Evolutionary conservation across 1,139 yeast species (phyloP), one percentile per base, ranked within the genome.

Genomic region (Debaryomyces subglobosus): DNA sequence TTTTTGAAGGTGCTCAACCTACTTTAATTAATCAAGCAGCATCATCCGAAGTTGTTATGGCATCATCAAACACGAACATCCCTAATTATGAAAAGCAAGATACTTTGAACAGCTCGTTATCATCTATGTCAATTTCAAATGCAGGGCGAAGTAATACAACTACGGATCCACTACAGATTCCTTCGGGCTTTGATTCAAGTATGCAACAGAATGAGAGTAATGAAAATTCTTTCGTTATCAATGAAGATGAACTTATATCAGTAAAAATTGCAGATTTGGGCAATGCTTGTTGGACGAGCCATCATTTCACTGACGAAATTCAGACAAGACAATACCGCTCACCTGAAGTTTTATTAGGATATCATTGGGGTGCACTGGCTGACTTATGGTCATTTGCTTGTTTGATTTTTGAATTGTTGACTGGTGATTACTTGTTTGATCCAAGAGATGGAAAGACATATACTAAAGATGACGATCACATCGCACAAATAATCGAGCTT

Each of bases 261-360:
- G 80, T 77, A 9, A 77, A 77, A 50, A 76, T 77, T 39, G 81
- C 81, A 15, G 81, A 77, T 56, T 68, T 77, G 58, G 81, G 81
- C 20, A 77, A 77, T 55, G 80, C 81, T 10, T 75, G 80, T 54
- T 77, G 80, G 79, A 64, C 71, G 13, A 69, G 70, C 49, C 80
- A 75, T 53, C 81, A 77, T 57, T 77, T 76, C 56, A 76, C 81
- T 4, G 80, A 77, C 56, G 81, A 75, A 55, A 77, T 77, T 46
- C 81, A 77, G 61, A 77, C 81, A 9, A 63, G 81, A 47, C 81
- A 77, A 54, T 77, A 77, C 53, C 61, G 81, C 32, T 66, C 78
- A 1, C 81, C 81, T 1, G 81, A 77, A 56, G 77, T 76, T 2
- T 62, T 77, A 16, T 60, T 77, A 47, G 80, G 81, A 4, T 73